phyloP scores from a whole-genome alignment of 176 grass and related monocot genomes.

The Themeda triandra region DNA sequence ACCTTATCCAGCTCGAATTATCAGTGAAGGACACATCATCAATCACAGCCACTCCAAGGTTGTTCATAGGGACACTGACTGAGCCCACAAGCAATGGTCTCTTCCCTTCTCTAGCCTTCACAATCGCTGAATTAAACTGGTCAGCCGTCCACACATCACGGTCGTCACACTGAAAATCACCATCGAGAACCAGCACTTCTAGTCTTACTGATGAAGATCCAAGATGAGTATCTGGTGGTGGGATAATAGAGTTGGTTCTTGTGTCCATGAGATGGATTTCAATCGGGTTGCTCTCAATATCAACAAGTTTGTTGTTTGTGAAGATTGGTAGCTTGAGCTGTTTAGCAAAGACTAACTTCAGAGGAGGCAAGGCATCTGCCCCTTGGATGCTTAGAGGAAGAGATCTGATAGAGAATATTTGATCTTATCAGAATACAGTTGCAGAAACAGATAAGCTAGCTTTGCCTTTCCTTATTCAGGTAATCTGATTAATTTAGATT shows the following conservation, averaged over 20 bases:
- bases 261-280: constrained; percentile 38
- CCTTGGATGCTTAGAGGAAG: constrained; percentile 12
- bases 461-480: neutral
- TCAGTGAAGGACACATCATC: constrained; percentile 59
- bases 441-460: neutral
- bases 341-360: constrained; percentile 38
- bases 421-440: neutral
- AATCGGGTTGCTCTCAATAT: neutral
- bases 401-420: constrained; percentile 18
- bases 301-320: constrained; percentile 40
- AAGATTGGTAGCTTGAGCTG: constrained; percentile 36
- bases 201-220: constrained; percentile 26
- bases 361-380: neutral
- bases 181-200: constrained; percentile 69
- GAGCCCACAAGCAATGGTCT: constrained; percentile 52
- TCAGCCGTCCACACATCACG: constrained; percentile 37
- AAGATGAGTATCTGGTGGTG: neutral
- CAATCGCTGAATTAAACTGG: constrained; percentile 37
- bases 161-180: constrained; percentile 45
- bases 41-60: constrained; percentile 30
- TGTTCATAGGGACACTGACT: constrained; percentile 22
- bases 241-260: neutral
- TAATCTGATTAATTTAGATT: neutral
- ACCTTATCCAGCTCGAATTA: constrained; percentile 76
- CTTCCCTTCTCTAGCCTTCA: constrained; percentile 47